These are phyloP conservation scores for Fusarium udum DNA, from an alignment of 2,329 filamentous ascomycete genomes.

Conservation along the genomic window DNA sequence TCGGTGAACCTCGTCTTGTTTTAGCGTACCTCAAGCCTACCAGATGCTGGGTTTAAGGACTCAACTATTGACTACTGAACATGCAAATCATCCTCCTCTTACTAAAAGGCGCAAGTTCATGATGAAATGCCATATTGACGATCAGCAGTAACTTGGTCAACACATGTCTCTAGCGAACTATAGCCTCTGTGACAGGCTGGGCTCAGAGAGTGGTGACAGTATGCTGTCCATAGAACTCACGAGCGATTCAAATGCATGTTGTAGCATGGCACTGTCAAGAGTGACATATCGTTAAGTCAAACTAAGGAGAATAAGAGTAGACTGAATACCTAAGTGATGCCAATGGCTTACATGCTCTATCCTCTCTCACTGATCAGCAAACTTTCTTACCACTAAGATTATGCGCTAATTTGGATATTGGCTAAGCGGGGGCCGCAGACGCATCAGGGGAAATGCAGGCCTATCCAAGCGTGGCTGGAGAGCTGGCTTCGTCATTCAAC, in stretches of 20 bases:
- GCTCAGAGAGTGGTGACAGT: neutral
- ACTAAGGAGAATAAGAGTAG: neutral
- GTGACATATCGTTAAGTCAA: neutral
- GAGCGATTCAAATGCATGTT: neutral
- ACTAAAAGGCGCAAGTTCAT: neutral
- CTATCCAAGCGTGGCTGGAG: slow-evolving; percentile 42
- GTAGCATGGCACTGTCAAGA: neutral
- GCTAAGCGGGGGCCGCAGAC: slow-evolving; percentile 37
- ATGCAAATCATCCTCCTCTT: neutral
- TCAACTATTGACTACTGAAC: neutral
- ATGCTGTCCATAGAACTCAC: neutral
- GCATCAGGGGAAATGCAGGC: slow-evolving; percentile 41
- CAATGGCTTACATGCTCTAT: neutral
- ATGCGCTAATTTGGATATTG: slow-evolving; percentile 43
- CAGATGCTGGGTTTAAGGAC: neutral
- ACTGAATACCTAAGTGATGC: neutral
- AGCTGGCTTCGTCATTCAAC: slow-evolving; percentile 45
- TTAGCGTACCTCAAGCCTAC: slow-evolving; percentile 9
- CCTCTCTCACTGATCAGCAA: neutral
- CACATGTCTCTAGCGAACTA: neutral
- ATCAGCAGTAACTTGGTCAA: neutral
- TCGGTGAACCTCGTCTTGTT: slow-evolving; percentile 42
- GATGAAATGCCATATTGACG: neutral
- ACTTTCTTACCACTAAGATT: slow-evolving; percentile 14
- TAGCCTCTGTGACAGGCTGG: neutral